Conservation (phyloP, 306 rosid genomes). For the Vigna nakashimae region DNA sequence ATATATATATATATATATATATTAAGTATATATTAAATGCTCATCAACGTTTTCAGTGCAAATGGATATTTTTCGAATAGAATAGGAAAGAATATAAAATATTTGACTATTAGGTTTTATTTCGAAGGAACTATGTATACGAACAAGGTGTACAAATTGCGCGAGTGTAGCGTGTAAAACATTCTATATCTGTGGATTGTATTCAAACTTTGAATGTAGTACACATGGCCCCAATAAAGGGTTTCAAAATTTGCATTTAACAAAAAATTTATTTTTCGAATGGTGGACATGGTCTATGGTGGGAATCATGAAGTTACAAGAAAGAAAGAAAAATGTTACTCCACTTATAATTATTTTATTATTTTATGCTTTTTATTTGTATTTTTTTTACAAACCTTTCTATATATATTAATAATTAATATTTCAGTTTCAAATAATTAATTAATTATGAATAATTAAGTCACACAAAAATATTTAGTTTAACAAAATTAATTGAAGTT, state of each 20-base stretch:
- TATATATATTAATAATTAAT: too few relatives aligned
- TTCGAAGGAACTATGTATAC: too few relatives aligned
- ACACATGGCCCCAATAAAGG: slow-evolving; percentile 17
- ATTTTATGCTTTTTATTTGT: neutral
- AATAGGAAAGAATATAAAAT: neutral
- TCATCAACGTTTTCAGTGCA: too few relatives aligned
- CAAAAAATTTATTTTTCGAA: neutral
- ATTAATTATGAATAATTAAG: too few relatives aligned
- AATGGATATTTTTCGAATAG: too few relatives aligned
- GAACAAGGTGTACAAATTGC: neutral
- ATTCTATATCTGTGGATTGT: neutral
- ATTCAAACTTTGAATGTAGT: neutral
- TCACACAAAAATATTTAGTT: too few relatives aligned
- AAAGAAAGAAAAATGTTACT: neutral
- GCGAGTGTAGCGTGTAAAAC: neutral
- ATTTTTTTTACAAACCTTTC: too few relatives aligned
- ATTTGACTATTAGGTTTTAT: too few relatives aligned
- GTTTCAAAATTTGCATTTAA: neutral
- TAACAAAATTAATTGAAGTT: too few relatives aligned
- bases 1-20: too few relatives aligned
- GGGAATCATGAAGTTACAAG: neutral
- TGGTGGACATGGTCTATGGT: neutral
- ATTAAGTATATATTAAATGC: too few relatives aligned
- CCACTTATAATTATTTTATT: neutral
- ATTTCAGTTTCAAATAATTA: too few relatives aligned